phyloP scores from a whole-genome alignment of 1,284 basidiomycete genomes.

The Tetrapyrgos nigripes region DNA sequence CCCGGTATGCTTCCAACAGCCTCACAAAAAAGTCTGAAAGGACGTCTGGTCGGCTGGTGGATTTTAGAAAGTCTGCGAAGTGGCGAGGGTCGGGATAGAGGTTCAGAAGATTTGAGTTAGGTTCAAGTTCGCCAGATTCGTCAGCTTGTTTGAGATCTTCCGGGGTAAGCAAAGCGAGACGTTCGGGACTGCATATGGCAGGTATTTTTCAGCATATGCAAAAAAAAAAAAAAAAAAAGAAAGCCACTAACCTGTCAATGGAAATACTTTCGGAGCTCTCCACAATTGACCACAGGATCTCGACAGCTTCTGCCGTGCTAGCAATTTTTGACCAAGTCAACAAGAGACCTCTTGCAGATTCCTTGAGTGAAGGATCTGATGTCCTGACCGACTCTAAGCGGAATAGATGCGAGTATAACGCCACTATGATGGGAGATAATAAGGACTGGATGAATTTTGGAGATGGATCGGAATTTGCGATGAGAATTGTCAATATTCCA shows the following conservation, averaged over 20 bases:
- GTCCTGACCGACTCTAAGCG: constrained; percentile 59
- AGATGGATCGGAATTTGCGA: constrained; percentile 82
- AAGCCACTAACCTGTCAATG: constrained; percentile 58
- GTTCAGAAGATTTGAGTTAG: constrained; percentile 65
- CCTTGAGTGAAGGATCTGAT: constrained; percentile 66
- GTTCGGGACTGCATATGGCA: constrained; percentile 2
- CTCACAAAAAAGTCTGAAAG: constrained; percentile 75
- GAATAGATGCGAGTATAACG: constrained; percentile 70
- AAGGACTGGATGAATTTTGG: constrained; percentile 68
- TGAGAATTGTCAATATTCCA: constrained; percentile 55
- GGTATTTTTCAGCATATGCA: constrained; percentile 33
- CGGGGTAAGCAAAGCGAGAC: constrained; percentile 57
- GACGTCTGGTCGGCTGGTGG: constrained; percentile 71
- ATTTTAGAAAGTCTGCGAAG: constrained; percentile 70
- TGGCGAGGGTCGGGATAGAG: constrained; percentile 76
- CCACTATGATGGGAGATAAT: constrained; percentile 70
- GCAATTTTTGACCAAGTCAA: constrained; percentile 78
- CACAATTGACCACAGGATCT: constrained; percentile 67
- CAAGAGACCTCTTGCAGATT: constrained; percentile 64
- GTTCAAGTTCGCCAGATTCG: constrained; percentile 49
- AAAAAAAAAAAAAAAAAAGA: not conserved
- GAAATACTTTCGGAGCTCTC: constrained; percentile 49
- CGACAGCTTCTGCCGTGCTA: constrained; percentile 54
- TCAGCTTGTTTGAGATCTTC: constrained; percentile 49
- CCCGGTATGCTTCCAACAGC: constrained; percentile 74